A percentile compares a stretch with the other conserved stretches of the same genome.
These are phyloP conservation scores for Apophysomyces sp. DNA, from an alignment of 371 early-diverging fungal species.

Conservation along the genomic window DNA sequence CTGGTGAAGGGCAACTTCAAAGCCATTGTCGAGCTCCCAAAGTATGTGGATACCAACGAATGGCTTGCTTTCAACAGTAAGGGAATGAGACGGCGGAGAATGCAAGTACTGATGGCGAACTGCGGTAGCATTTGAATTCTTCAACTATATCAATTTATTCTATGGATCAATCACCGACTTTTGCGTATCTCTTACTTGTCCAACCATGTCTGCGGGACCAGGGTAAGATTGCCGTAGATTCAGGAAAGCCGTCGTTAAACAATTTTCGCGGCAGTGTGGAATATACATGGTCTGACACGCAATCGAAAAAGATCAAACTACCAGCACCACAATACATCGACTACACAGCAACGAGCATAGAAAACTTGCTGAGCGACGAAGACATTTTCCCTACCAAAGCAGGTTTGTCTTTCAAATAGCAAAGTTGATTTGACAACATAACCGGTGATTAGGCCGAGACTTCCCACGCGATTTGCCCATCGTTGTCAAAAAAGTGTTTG, in stretches of 20 bases:
- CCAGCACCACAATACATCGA: slow-evolving; percentile 95
- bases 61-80: slow-evolving; percentile 93
- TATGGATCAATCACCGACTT: slow-evolving; percentile 90
- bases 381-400: slow-evolving; percentile 81
- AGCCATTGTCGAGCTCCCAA: slow-evolving; percentile 85
- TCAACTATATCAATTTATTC: slow-evolving; percentile 90
- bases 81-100: not conserved
- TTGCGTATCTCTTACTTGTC: slow-evolving; percentile 81
- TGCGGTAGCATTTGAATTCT: slow-evolving; percentile 83
- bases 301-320: slow-evolving; percentile 78
- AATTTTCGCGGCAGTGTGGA: slow-evolving; percentile 57
- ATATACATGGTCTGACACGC: slow-evolving; percentile 90
- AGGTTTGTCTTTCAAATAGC: slow-evolving; percentile 18
- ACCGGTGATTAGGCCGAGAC: slow-evolving; percentile 46
- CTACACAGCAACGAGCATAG: slow-evolving; percentile 88
- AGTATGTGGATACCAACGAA: slow-evolving; percentile 89
- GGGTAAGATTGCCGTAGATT: slow-evolving; percentile 46
- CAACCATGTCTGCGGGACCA: slow-evolving; percentile 87
- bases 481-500: slow-evolving; percentile 70
- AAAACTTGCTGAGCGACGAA: slow-evolving; percentile 86
- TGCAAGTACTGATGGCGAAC: not conserved
- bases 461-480: slow-evolving; percentile 82
- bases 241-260: not conserved
- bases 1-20: slow-evolving; percentile 91
- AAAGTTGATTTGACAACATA: not conserved